phyloP scores from a whole-genome alignment of 305 asterid genomes.

The Solanum hybrid region DNA sequence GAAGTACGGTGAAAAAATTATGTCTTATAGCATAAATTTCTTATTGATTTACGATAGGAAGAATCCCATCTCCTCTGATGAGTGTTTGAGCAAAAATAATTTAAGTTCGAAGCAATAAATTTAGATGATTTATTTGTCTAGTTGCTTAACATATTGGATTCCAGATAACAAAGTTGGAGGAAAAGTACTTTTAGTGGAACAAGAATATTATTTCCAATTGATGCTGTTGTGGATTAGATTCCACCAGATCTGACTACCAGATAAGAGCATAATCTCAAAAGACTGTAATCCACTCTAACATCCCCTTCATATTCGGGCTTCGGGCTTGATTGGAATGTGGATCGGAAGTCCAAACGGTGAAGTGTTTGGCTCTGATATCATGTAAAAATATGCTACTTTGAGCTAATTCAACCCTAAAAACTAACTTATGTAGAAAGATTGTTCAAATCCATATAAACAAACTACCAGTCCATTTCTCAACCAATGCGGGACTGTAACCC shows the following conservation, averaged over 20 bases:
- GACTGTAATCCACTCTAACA: neutral
- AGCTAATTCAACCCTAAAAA: neutral
- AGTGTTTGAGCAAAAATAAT: neutral
- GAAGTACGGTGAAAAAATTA: neutral
- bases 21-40: neutral
- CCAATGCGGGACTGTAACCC: neutral
- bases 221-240: neutral
- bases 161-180: neutral
- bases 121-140: neutral
- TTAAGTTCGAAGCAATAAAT: neutral
- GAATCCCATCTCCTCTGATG: neutral
- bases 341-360: rapidly evolving
- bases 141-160: neutral
- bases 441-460: neutral
- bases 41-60: neutral
- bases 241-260: neutral
- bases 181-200: neutral
- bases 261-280: neutral
- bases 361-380: neutral
- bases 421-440: neutral
- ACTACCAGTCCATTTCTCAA: neutral
- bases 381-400: neutral
- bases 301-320: neutral
- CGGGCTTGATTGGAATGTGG: neutral
- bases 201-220: neutral